phyloP scores from a whole-genome alignment of 306 rosid genomes.

The Cercis canadensis region DNA sequence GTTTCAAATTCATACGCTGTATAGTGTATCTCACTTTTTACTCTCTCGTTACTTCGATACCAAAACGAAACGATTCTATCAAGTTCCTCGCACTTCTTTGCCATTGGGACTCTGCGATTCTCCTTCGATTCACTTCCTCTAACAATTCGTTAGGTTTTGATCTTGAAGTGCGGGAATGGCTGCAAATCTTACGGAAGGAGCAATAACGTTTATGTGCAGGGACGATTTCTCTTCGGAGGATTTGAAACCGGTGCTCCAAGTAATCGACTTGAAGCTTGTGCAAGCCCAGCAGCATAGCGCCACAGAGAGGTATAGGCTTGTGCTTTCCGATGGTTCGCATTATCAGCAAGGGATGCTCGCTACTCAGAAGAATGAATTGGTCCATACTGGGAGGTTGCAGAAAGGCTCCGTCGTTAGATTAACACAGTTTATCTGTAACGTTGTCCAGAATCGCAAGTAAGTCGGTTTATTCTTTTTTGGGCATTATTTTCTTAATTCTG shows the following conservation, averaged over 20 bases:
- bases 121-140: neutral
- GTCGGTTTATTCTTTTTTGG: slow-evolving; percentile 8
- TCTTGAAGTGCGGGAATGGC: slow-evolving; percentile 43
- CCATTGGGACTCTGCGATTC: neutral
- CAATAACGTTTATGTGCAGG: slow-evolving; percentile 56
- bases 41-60: slow-evolving; percentile 10
- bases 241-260: slow-evolving; percentile 68
- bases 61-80: neutral
- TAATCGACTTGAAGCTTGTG: slow-evolving; percentile 62
- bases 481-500: neutral
- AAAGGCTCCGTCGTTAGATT: slow-evolving; percentile 67
- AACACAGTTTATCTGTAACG: slow-evolving; percentile 57
- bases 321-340: slow-evolving; percentile 71
- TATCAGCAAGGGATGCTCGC: slow-evolving; percentile 81
- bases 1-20: slow-evolving; percentile 38
- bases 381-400: slow-evolving; percentile 56
- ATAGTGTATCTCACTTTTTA: neutral
- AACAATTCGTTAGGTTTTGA: neutral
- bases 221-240: slow-evolving; percentile 38
- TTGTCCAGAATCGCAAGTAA: slow-evolving; percentile 72
- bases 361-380: slow-evolving; percentile 64
- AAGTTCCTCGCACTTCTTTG: slow-evolving; percentile 5
- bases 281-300: slow-evolving; percentile 43
- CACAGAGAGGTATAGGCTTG: slow-evolving; percentile 65
- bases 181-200: slow-evolving; percentile 59